phyloP scores from a whole-genome alignment of 1,284 basidiomycete genomes.

The Psilocybe mexicana region DNA sequence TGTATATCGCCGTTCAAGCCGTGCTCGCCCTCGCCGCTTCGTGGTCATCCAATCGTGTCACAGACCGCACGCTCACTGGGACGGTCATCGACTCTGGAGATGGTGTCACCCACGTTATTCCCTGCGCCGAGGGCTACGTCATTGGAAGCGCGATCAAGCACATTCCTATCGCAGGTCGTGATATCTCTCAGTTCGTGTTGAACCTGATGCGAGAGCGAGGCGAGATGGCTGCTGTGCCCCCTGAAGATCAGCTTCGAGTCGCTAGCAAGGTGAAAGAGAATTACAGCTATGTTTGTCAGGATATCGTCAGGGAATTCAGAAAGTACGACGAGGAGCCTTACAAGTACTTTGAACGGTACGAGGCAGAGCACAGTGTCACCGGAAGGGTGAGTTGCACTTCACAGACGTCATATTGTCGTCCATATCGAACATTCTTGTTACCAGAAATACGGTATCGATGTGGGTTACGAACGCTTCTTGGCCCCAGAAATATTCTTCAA shows the following conservation, averaged over 20 bases:
- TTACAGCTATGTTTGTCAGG: constrained; percentile 98
- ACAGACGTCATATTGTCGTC: constrained; percentile 37
- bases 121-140: constrained; percentile 97
- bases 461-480: constrained; percentile 99
- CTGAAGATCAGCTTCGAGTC: constrained; percentile 94
- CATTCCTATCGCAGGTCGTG: constrained; percentile 97
- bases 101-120: constrained; percentile 97
- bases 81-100: constrained; percentile 99
- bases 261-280: constrained; percentile 98
- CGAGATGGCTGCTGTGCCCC: constrained; percentile 87
- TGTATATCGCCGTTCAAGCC: constrained; percentile 99
- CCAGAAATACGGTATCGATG: constrained; percentile 62
- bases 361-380: constrained; percentile 93
- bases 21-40: constrained; percentile 98
- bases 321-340: constrained; percentile 97
- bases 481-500: constrained; percentile 99
- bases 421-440: background rate
- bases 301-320: constrained; percentile 98
- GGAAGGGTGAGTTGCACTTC: constrained; percentile 65
- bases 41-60: constrained; percentile 93
- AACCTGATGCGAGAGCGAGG: constrained; percentile 96
- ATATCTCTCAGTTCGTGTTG: constrained; percentile 97
- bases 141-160: constrained; percentile 99
- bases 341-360: constrained; percentile 94
- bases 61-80: constrained; percentile 92